Evolutionary conservation across 768 basidiomycete species (phyloP), one percentile per base, ranked within the genome.

Genomic region (Suillus occidentalis): DNA sequence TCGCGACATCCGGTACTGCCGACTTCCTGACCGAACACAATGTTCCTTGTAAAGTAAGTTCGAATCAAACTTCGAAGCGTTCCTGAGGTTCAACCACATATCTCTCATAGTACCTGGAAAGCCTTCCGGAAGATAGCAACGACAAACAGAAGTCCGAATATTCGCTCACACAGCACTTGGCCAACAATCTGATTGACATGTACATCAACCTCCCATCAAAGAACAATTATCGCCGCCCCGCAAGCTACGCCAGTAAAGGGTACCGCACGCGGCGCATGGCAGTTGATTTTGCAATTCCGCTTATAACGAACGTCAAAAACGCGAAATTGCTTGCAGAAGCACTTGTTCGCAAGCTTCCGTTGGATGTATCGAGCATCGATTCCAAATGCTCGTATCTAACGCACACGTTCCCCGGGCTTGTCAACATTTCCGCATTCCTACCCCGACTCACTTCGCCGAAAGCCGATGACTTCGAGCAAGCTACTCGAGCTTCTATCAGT

Each of bases 171-270:
- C 95, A 97, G 76, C 97, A 99, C 81, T 81, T 99, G 66, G 94
- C 93, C 40, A 97, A 97, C 78, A 95, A 96, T 77, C 81, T 97
- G 71, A 99, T 99, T 75, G 97, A 99, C 79, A 92, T 99, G 88
- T 99, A 98, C 77, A 97, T 99, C 87, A 99, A 99, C 78, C 82
- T 99, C 70, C 97, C 97, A 2, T 98, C 97, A 47, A 97, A 95
- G 81, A 99, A 99, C 78, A 87, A 95, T 74, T 99, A 94, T 78
- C 91, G 97, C 65, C 91, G 97, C 22, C 97, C 97, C 7, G 96
- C 97, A 16, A 96, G 90, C 77, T 99, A 99, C 75, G 87, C 95
- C 61, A 97, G 95, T 77, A 96, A 97, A 75, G 97, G 97, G 9
- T 99, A 99, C 77, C 88, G 89, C 66, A 97, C 96, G 37, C 92